phyloP scores from a whole-genome alignment of 768 basidiomycete species.

The Lactifluus subvellereus region DNA sequence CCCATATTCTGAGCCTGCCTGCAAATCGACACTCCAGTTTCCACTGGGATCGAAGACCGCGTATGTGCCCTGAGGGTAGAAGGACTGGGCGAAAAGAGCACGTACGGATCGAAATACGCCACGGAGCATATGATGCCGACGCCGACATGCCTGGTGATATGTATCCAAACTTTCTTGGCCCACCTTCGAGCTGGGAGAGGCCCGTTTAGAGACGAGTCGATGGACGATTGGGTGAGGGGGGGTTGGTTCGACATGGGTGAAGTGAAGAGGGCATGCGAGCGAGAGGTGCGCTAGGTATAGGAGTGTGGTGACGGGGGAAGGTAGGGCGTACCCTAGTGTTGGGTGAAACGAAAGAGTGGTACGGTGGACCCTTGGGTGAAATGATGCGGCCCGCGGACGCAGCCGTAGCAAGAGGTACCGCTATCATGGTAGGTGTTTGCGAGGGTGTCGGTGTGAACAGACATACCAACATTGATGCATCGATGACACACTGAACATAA shows the following conservation, averaged over 20 bases:
- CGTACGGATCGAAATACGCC: constrained; percentile 85
- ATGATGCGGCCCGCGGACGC: constrained; percentile 4
- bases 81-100: constrained; percentile 17
- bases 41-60: constrained; percentile 40
- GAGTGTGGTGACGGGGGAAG: constrained; percentile 1
- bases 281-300: not conserved
- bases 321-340: constrained; percentile 4
- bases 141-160: constrained; percentile 62
- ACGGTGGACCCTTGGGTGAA: not conserved
- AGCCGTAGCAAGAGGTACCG: not conserved
- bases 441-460: not conserved
- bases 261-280: constrained; percentile 13
- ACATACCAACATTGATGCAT: not conserved
- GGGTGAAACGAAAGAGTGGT: constrained; percentile 23
- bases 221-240: not conserved
- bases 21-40: constrained; percentile 88
- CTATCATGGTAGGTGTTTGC: not conserved
- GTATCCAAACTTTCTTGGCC: constrained; percentile 29
- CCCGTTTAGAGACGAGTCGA: not conserved
- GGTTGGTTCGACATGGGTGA: constrained; percentile 14
- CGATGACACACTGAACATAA: not conserved
- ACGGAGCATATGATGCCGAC: constrained; percentile 85
- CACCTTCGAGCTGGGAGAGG: not conserved
- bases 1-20: constrained; percentile 80
- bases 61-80: constrained; percentile 1